phyloP scores from a whole-genome alignment of 2,329 filamentous ascomycete species.

The Clonostachys chloroleuca region DNA sequence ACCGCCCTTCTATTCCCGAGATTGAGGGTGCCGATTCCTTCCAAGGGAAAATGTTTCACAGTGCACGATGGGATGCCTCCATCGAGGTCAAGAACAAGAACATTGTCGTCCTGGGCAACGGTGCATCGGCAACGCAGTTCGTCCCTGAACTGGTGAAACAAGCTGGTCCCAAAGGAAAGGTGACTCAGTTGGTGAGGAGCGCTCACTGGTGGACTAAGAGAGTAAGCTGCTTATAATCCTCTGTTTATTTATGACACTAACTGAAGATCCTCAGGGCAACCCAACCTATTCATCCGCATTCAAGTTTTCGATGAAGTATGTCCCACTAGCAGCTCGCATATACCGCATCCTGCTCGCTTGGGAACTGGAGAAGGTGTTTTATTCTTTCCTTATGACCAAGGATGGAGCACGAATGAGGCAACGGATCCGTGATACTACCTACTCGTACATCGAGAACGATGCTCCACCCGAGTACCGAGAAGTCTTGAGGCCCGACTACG shows the following conservation, averaged over 20 bases:
- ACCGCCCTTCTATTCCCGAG: not conserved
- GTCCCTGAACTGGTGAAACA: conserved; percentile 3
- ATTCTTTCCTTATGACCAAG: conserved; percentile 19
- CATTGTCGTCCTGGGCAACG: conserved; percentile 11
- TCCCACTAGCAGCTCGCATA: conserved; percentile 10
- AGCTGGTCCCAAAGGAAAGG: not conserved
- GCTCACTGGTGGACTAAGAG: conserved; percentile 26
- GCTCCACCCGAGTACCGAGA: conserved; percentile 18
- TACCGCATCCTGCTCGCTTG: conserved; percentile 12
- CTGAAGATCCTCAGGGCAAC: conserved; percentile 13
- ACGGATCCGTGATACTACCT: conserved; percentile 11
- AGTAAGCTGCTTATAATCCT: conserved; percentile 6
- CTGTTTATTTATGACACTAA: too few species aligned
- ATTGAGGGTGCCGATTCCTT: not conserved
- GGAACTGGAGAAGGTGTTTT: conserved; percentile 13
- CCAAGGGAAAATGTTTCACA: not conserved
- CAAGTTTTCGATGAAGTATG: conserved; percentile 13
- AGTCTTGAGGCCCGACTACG: conserved; percentile 20
- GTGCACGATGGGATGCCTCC: not conserved
- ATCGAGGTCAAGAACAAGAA: not conserved
- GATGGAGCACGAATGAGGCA: conserved; percentile 3
- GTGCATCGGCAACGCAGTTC: conserved; percentile 2
- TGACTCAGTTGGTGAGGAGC: not conserved
- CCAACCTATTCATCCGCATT: conserved; percentile 11
- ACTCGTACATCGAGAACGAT: conserved; percentile 16